Base-by-base conservation (phyloP, 2,329 filamentous ascomycete species). In the Rhynchosporium agropyri region DNA sequence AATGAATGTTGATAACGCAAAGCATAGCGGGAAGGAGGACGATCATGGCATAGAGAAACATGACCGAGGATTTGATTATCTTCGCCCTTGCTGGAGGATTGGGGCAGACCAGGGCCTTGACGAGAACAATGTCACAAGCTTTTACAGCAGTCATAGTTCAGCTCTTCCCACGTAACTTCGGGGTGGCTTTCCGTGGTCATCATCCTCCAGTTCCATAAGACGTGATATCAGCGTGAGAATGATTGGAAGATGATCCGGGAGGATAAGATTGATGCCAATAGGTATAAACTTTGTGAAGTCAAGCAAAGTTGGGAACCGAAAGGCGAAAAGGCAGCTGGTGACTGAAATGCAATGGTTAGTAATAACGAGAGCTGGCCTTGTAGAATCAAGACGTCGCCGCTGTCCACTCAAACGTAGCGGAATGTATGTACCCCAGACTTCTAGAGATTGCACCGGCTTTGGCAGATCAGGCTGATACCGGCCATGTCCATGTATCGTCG, bases 361-460 rank as follows among this genome's bases (percentile, higher is more conserved):
- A 33, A 51, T 38, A 36, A 26, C 31, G 28, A 54, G 51, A 54
- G 51, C 51, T 54, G 51, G 51, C 36, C 51, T 54, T 42, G 51
- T 36, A 54, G 51, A 53, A 54, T 15, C 38, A 42, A 28, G 51
- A 54, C 33, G 51, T 54, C 51, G 12, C 40, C 20, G 51, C 28
- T 20, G 12, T 40, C 51, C 51, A 54, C 3, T 54, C 36, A 13
- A 50, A 31, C 13, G 28, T 33, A 28, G 7, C 46, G 9, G 20
- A 20, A 20, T 10, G 33, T 40, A n/a, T 42, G 36, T 42, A 54
- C 51, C 51, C 51, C 51, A 15, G 50, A 28, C 36, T 54, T 4
- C 36, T 42, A 20, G 51, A 54, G 10, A 54, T 40, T 40, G 10
- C 51, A 54, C 38, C 51, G 51, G 38, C 36, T 13, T 15, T 33